Base-by-base conservation (phyloP, 2,329 filamentous ascomycete genomes). In the Lanzia echinophila region DNA sequence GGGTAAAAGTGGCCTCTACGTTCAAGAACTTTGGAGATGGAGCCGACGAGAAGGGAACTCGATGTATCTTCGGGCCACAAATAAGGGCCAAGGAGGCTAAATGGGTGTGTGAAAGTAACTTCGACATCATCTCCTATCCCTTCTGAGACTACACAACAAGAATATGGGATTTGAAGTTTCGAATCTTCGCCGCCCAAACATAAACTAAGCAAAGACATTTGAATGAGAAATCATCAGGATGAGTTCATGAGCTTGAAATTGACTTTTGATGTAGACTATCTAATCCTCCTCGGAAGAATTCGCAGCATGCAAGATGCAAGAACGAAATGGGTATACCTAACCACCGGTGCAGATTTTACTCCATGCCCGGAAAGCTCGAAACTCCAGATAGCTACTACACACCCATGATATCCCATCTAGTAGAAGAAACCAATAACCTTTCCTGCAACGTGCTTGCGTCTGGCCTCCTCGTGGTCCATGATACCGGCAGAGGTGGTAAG, bases 361-460 rank as follows among this genome's bases (percentile, higher is more conserved):
- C 54, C 55, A 60, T 57, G 50, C 39, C 42, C 52, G 19, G 28
- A 28, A 53, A 48, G 42, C 44, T 47, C 55, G 61, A n/a, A 33
- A 28, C 56, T 56, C 57, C 53, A 64, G 61, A 64, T 65, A 62
- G 60, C 24, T 63, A 64, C 61, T 64, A 59, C 8, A 63, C 61
- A 53, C 64, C 56, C 51, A 42, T 22, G 44, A 44, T 59, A 50
- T 55, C 56, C 38, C 38, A 17, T 58, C 74, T 94, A 96, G 84
- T 96, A 97, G 84, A 96, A 96, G 87, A 97, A 99, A 70, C 94
- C 94, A 69, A 97, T 89, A 78, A 99, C 89, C 86, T 99, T 99
- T 79, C 94, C 94, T 68, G 92, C 86, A 72, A 97, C 94, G 82
- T 99, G 94, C 86, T 97, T 97, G 76, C 94, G 84, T 73, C 94